Evolutionary conservation across 805 yeast genomes (phyloP).

Genomic region (Peterozyma toletana): DNA sequence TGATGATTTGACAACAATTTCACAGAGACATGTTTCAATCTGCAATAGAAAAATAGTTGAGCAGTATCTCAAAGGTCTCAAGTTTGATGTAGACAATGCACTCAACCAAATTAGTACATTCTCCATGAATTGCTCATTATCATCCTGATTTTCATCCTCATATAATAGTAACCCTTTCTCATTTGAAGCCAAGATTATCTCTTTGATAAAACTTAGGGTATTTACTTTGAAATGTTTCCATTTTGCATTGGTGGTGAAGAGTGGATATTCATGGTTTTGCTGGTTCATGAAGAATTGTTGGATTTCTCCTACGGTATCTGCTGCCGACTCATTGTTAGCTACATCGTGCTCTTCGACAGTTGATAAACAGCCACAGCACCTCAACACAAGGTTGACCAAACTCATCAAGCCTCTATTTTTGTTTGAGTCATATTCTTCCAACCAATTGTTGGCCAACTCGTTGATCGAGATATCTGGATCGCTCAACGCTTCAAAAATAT

Average conservation of each 20-base stretch:
- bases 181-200: constrained; percentile 43
- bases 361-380: constrained; percentile 66
- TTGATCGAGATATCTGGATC: constrained; percentile 39
- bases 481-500: constrained; percentile 42
- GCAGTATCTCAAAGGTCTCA: constrained; percentile 65
- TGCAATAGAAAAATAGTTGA: constrained; percentile 53
- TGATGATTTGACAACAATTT: constrained; percentile 30
- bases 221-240: constrained; percentile 46
- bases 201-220: constrained; percentile 47
- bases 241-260: constrained; percentile 41
- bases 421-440: constrained; percentile 40
- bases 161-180: constrained; percentile 56
- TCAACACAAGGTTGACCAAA: constrained; percentile 59
- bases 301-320: constrained; percentile 67
- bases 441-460: constrained; percentile 51
- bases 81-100: constrained; percentile 59
- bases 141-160: constrained; percentile 17
- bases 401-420: constrained; percentile 46
- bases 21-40: constrained; percentile 56
- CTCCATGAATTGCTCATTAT: constrained; percentile 35
- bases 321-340: constrained; percentile 57
- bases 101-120: constrained; percentile 70
- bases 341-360: constrained; percentile 73
- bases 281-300: constrained; percentile 57
- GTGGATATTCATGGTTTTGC: constrained; percentile 62